Base-by-base conservation (phyloP, 148 eudicot species). In the Rhododendron simsii region DNA sequence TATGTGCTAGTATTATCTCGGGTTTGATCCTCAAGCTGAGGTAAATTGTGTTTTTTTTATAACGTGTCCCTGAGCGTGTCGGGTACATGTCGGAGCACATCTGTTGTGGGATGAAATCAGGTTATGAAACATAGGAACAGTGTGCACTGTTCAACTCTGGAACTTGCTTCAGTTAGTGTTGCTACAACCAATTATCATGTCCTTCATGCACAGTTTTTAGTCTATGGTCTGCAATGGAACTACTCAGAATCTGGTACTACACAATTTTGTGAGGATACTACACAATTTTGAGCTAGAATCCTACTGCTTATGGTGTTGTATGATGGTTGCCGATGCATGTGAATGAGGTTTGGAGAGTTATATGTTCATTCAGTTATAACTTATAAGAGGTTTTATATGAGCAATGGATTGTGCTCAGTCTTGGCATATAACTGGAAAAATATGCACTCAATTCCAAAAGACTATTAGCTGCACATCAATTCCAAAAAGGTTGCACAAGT, bases 71-170 rank as follows among this genome's bases (percentile, higher is more conserved):
- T 3, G 39, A 37, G 39, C 39, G 3, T 37, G 39, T 37, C 39
- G 39, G 39, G 39, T 37, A 37, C 39, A 0, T 37, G 39, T 37
- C 39, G 39, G 39, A 37, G 39, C 39, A 37, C 3, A 3, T 3
- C 39, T 5, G 41, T 82, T 41, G n/a, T 89, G 86, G 28, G 67
- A 69, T 35, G 74, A 88, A 85, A 88, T 86, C 90, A 97, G 99
- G 98, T 97, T 84, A 89, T 93, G 87, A 95, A 94, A 86, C 99
- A 95, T 83, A 98, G 99, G 81, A 97, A 97, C 94, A 97, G 93
- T 86, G 61, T 94, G 57, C 99, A 97, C 88, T 97, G 94, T 91
- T 97, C 99, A 55, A 91, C 98, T 30, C 88, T 95, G 87, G 98
- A 97, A 88, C 96, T 97, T 82, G 95, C 98, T 87, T 97, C 99